A percentile compares a stretch with the other conserved stretches of the same genome.
Evolutionary conservation across 148 eudicot species (phyloP).

Genomic region (Persicaria maculosa): DNA sequence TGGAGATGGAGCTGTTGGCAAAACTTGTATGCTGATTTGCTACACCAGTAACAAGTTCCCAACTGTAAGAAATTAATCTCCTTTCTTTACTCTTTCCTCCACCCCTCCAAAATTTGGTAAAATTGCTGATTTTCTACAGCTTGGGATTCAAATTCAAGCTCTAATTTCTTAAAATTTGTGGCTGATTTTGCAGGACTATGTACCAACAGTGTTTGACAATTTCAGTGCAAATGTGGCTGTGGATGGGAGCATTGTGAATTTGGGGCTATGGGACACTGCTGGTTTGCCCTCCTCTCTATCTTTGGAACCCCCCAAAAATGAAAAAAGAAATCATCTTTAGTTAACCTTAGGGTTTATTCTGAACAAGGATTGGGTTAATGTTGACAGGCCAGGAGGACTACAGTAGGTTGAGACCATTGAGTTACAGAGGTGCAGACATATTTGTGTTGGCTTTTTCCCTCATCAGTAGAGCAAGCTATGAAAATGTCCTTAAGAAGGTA

Average conservation of each 20-base stretch:
- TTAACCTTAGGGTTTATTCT: neutral
- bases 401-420: conserved; percentile 92
- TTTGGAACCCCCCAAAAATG: neutral
- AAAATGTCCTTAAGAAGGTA: conserved; percentile 99
- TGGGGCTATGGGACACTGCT: conserved; percentile 96
- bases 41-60: conserved; percentile 98
- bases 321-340: too few relatives aligned
- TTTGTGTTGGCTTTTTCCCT: conserved; percentile 91
- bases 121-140: neutral
- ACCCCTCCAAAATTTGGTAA: neutral
- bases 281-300: conserved; percentile 27
- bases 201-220: conserved; percentile 82
- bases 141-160: neutral
- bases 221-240: conserved; percentile 75
- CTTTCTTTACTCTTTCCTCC: neutral
- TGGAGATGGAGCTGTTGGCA: conserved; percentile 99
- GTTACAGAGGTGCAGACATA: conserved; percentile 93
- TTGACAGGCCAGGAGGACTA: conserved; percentile 85
- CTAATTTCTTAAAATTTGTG: neutral
- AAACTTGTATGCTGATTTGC: conserved; percentile 95
- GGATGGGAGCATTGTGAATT: conserved; percentile 81
- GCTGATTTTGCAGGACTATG: conserved; percentile 45
- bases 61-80: conserved; percentile 46
- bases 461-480: conserved; percentile 90
- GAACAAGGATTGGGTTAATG: neutral